Evolutionary conservation across 2,329 filamentous ascomycete species (phyloP).

Genomic region (Colletotrichum endophyticum): DNA sequence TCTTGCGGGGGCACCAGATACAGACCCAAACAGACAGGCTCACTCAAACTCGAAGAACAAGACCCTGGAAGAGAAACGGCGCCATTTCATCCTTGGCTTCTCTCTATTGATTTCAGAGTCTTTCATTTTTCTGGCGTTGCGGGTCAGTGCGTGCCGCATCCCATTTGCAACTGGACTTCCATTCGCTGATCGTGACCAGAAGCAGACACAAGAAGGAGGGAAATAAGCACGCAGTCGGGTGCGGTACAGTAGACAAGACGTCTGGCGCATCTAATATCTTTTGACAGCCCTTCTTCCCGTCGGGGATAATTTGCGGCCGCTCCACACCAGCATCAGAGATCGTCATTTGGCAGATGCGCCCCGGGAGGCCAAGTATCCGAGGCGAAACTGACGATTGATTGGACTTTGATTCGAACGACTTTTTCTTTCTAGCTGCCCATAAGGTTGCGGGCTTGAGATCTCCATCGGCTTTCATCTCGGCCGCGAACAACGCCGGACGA

Average conservation of each 20-base stretch:
- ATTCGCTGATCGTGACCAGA: slow-evolving; percentile 2
- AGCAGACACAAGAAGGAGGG: not conserved
- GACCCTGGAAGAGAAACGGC: not conserved
- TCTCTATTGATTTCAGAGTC: not conserved
- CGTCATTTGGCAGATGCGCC: slow-evolving; percentile 24
- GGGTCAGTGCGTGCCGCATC: not conserved
- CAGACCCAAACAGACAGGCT: not conserved
- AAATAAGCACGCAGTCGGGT: slow-evolving; percentile 6
- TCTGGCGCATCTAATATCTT: not conserved
- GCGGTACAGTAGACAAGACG: not conserved
- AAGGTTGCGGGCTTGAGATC: not conserved
- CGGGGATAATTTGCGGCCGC: slow-evolving; percentile 19
- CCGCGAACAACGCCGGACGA: not conserved
- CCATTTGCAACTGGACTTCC: not conserved
- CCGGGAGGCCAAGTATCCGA: slow-evolving; percentile 17
- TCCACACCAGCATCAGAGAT: slow-evolving; percentile 20
- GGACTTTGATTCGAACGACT: not conserved
- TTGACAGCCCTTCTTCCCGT: not conserved
- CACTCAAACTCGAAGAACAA: not conserved
- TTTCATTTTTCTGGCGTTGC: not conserved
- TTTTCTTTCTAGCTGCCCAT: not conserved
- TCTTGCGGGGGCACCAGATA: not conserved
- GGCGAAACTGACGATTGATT: slow-evolving; percentile 3
- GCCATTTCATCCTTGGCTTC: not conserved
- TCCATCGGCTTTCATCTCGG: slow-evolving; percentile 12